phyloP scores from a whole-genome alignment of 805 yeast species.

The Nakazawaea peltata region DNA sequence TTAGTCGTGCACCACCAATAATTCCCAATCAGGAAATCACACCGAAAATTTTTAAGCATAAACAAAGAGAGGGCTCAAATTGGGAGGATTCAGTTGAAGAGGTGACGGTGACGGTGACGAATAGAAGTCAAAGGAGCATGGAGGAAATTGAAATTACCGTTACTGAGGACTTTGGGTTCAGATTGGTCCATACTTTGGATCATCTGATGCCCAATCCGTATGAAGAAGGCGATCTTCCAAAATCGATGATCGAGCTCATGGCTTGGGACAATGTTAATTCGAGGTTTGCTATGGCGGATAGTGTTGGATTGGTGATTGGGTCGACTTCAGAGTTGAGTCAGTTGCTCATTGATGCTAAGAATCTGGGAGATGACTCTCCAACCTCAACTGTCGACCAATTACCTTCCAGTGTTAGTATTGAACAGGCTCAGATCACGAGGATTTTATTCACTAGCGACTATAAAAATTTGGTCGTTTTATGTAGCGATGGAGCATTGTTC shows the following conservation, averaged over 20 bases:
- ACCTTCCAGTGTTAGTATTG: no score
- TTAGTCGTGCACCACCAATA: no score
- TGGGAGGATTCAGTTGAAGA: background rate
- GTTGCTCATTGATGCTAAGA: no score
- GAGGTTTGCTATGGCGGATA: slow-evolving; percentile 31
- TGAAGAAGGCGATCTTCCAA: background rate
- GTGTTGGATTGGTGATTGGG: slow-evolving; percentile 26
- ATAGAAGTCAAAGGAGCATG: background rate
- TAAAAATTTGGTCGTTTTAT: no score
- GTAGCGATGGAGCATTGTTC: no score
- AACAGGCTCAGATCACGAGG: no score
- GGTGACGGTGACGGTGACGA: background rate
- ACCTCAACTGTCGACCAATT: background rate
- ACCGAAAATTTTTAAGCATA: no score
- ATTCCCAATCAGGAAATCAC: no score
- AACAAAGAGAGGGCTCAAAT: no score
- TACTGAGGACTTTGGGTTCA: slow-evolving; percentile 7
- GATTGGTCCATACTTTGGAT: slow-evolving; percentile 2
- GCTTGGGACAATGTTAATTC: slow-evolving; percentile 25
- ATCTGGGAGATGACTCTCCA: no score
- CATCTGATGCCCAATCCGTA: background rate
- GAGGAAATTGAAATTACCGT: background rate
- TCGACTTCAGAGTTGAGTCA: slow-evolving; percentile 21
- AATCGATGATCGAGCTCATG: slow-evolving; percentile 20
- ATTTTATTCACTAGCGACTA: no score